Evolutionary conservation across 1,284 basidiomycete species (phyloP), one percentile per base, ranked within the genome.

Genomic region (Austroboletus niveus): DNA sequence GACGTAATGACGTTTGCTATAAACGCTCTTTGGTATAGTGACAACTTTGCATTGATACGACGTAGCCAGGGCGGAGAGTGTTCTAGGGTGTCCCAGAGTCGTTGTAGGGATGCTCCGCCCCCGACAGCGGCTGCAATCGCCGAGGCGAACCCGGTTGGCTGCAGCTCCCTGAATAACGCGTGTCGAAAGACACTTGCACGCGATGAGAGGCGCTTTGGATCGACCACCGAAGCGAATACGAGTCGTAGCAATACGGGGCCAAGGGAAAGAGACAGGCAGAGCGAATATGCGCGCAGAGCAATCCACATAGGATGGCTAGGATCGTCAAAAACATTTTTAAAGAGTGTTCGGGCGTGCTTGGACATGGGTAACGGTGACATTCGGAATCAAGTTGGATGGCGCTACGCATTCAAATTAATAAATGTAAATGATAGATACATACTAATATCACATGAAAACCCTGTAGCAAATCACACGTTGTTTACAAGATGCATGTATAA

Each of bases 191-290:
- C 52, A 17, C 34, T 42, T n/a, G 63, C 38, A n/a, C 51, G 53
- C 24, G 50, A 36, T 20, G 44, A 24, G 45, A 59, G 51, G 43
- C 24, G 47, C 45, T 44, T 60, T 54, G 41, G 61, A 50, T 43
- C 60, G 36, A 42, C 51, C 11, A 68, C 17, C 8, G 69, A 56
- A 9, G 75, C 70, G 4, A 72, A 65, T 14, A 80, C 31, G 53
- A 84, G 73, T 1, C 82, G 80, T 3, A 87, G 56, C 9, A 88
- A 66, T 3, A 80, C 75, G 1, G 88, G 87, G 2, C 79, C 79
- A 12, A 89, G 73, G 1, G 82, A 80, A n/a, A 89, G 74, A 2
- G 79, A 80, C 17, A 87, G 72, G 0, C 80, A 75, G n/a, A 90
- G 78, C 6, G 71, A 73, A 63, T 88, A 89, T 0, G 88, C 85